Percentiles rank a stretch among this genome's conserved stretches.
These are phyloP conservation scores for Chimonanthus praecox DNA, from an alignment of 164 flowering plant species.

Conservation along the genomic window DNA sequence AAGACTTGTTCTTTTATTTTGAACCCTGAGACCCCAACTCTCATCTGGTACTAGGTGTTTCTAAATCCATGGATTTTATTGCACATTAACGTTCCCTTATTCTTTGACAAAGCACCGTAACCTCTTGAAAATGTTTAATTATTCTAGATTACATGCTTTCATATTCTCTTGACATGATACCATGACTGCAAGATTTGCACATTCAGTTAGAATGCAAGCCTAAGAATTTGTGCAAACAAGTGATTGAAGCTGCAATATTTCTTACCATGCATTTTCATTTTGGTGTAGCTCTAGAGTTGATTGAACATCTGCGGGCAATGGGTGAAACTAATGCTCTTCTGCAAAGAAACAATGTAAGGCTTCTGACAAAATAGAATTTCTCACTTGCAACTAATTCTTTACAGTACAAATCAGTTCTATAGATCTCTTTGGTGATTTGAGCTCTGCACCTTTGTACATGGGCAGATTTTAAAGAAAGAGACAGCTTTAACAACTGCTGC, in stretches of 20 bases:
- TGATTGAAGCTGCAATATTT: background rate
- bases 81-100: no score
- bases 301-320: conserved; percentile 92
- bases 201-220: background rate
- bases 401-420: background rate
- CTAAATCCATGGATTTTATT: no score
- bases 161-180: no score
- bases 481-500: conserved; percentile 95
- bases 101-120: no score
- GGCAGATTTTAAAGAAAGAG: conserved; percentile 71
- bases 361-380: background rate
- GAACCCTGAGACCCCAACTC: no score
- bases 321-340: conserved; percentile 87
- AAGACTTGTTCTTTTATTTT: no score
- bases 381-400: background rate
- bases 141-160: no score
- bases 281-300: conserved; percentile 71
- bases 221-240: background rate
- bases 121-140: no score
- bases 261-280: background rate
- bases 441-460: background rate
- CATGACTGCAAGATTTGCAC: background rate
- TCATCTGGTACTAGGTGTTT: no score
- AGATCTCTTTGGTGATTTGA: background rate
- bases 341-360: conserved; percentile 58